Evolutionary conservation across 1,139 yeast species (phyloP).

Genomic region (Yamadazyma friedrichii): DNA sequence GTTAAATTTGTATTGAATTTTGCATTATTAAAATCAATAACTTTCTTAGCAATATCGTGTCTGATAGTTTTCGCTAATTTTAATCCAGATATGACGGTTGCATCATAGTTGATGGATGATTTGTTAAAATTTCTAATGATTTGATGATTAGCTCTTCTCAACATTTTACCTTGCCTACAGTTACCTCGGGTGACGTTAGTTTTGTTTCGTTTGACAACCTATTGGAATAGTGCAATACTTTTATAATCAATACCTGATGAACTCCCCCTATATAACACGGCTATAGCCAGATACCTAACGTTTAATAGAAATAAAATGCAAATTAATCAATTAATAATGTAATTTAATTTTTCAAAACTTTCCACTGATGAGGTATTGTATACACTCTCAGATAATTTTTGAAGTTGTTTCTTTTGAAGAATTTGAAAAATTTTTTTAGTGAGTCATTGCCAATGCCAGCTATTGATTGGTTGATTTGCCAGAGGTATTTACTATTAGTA

Average conservation of each 20-base stretch:
- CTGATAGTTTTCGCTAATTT: constrained; percentile 41
- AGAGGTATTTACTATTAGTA: too few species aligned
- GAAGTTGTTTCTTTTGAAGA: not conserved
- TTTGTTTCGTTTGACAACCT: too few species aligned
- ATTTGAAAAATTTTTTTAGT: not conserved
- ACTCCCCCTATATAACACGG: too few species aligned
- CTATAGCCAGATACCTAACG: too few species aligned
- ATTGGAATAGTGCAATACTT: too few species aligned
- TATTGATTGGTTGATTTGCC: not conserved
- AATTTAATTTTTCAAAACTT: not conserved
- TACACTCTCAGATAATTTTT: not conserved
- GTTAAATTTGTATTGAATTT: constrained; percentile 18
- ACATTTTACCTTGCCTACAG: constrained; percentile 1
- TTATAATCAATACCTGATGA: too few species aligned
- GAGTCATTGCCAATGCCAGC: not conserved
- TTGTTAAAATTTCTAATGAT: constrained; percentile 2
- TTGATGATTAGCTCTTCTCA: constrained; percentile 2
- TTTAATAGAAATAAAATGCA: too few species aligned
- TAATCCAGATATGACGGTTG: constrained; percentile 40
- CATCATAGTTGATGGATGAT: constrained; percentile 3
- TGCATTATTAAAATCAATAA: constrained; percentile 35
- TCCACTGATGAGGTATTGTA: not conserved
- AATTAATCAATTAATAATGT: too few species aligned
- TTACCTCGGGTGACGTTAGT: not conserved
- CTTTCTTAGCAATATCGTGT: constrained; percentile 39